Percentiles rank a stretch among this genome's conserved stretches.
Conservation (phyloP, 176 grass and related monocot species). For the Oropetium thomaeum region DNA sequence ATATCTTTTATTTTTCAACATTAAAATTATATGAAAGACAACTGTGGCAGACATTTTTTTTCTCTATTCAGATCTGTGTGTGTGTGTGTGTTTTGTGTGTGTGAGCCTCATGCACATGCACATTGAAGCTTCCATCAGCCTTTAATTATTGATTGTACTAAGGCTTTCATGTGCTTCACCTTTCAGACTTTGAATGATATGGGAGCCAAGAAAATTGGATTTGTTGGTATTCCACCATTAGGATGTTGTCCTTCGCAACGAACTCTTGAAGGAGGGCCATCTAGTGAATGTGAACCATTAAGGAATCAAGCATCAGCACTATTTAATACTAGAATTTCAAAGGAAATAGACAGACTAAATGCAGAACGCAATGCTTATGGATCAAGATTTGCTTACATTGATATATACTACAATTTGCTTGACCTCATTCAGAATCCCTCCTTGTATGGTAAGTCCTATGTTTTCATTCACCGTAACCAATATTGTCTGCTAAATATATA, state of each 20-base stretch:
- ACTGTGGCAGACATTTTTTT: background rate
- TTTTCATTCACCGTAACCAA: background rate
- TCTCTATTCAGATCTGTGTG: background rate
- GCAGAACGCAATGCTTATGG: conserved; percentile 12
- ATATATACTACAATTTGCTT: conserved; percentile 53
- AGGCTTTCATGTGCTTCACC: background rate
- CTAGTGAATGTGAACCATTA: conserved; percentile 42
- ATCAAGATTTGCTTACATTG: conserved; percentile 35
- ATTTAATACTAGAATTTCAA: conserved; percentile 42
- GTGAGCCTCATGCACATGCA: no score
- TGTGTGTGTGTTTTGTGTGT: background rate
- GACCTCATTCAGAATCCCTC: conserved; percentile 43
- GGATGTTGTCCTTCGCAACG: conserved; percentile 68
- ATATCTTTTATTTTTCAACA: background rate
- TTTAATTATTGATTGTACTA: background rate
- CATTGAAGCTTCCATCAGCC: background rate
- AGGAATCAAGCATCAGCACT: conserved; percentile 48
- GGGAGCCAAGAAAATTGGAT: conserved; percentile 54
- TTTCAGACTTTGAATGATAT: conserved; percentile 40
- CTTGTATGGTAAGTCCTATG: conserved; percentile 33
- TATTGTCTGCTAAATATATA: background rate
- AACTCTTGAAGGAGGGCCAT: conserved; percentile 23
- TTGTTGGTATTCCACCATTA: conserved; percentile 57
- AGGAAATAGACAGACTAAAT: conserved; percentile 30
- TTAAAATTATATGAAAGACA: background rate